Evolutionary conservation across 352 stramenopile species (phyloP).

Genomic region (Sclerospora graminicola): DNA sequence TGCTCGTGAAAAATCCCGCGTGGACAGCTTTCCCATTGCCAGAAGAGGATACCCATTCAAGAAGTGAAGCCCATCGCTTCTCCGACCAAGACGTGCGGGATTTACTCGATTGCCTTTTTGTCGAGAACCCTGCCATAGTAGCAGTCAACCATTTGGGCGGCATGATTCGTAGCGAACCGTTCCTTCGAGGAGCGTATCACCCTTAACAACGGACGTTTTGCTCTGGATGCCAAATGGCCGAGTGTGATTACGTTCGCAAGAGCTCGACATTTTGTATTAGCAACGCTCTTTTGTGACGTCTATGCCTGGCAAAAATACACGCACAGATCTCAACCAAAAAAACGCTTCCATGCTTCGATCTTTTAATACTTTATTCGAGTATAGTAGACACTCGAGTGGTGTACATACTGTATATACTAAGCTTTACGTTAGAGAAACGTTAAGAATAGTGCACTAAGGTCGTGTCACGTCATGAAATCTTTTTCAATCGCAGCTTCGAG

Average conservation of each 20-base stretch:
- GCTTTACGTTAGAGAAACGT: too few species aligned
- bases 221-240: too few species aligned
- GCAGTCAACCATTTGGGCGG: slow-evolving; percentile 11
- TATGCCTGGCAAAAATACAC: not conserved
- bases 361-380: too few species aligned
- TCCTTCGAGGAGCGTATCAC: slow-evolving; percentile 21
- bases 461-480: too few species aligned
- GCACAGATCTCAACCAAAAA: too few species aligned
- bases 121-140: slow-evolving; percentile 13
- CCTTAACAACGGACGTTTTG: not conserved
- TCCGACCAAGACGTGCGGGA: slow-evolving; percentile 32
- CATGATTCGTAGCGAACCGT: slow-evolving; percentile 22
- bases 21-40: not conserved
- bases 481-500: too few species aligned
- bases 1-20: slow-evolving; percentile 17
- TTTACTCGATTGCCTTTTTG: slow-evolving; percentile 31
- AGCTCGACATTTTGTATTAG: slow-evolving; percentile 5
- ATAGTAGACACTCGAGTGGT: too few species aligned
- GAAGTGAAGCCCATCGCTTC: slow-evolving; percentile 16
- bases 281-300: slow-evolving; percentile 2
- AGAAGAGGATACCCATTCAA: not conserved
- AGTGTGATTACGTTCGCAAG: too few species aligned
- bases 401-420: too few species aligned
- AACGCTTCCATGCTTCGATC: too few species aligned
- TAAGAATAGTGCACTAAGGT: too few species aligned